A percentile compares a stretch with the other conserved stretches of the same genome.
Evolutionary conservation across 345 rosid genomes (phyloP).

Genomic region (Eucalyptus rudis): DNA sequence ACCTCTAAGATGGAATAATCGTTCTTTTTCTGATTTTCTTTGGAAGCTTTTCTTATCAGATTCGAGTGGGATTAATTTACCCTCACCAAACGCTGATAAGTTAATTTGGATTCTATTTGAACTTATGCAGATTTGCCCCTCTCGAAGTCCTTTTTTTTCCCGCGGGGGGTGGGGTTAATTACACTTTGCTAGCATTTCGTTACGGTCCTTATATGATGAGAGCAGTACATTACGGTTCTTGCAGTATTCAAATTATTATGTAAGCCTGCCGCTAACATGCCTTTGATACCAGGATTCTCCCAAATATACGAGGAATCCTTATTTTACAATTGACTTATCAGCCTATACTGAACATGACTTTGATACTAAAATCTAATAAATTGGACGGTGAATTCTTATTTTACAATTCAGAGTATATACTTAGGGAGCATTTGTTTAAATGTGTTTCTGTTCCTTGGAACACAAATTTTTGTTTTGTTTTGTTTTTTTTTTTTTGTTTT

Average conservation of each 20-base stretch:
- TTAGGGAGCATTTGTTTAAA: not conserved
- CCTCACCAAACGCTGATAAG: not conserved
- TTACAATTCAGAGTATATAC: not conserved
- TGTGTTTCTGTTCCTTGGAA: too few relatives aligned
- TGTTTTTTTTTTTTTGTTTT: too few relatives aligned
- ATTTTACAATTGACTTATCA: not conserved
- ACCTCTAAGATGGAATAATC: not conserved
- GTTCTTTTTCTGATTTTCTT: not conserved
- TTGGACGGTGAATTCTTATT: not conserved
- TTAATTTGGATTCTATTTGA: not conserved
- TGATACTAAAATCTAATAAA: not conserved
- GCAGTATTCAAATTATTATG: not conserved
- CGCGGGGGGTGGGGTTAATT: not conserved
- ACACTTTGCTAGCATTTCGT: not conserved
- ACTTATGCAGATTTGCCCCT: not conserved
- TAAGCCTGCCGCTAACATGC: not conserved
- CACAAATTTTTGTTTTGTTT: too few relatives aligned
- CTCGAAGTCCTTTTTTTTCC: not conserved
- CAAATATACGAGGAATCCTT: not conserved
- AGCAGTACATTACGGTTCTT: not conserved
- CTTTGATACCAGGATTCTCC: not conserved
- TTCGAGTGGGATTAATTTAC: not conserved
- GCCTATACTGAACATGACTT: not conserved
- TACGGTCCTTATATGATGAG: not conserved
- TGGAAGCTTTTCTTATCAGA: not conserved